A percentile compares a stretch with the other conserved stretches of the same genome.
phyloP scores from a whole-genome alignment of 306 rosid species.

The Carpinus fangiana region DNA sequence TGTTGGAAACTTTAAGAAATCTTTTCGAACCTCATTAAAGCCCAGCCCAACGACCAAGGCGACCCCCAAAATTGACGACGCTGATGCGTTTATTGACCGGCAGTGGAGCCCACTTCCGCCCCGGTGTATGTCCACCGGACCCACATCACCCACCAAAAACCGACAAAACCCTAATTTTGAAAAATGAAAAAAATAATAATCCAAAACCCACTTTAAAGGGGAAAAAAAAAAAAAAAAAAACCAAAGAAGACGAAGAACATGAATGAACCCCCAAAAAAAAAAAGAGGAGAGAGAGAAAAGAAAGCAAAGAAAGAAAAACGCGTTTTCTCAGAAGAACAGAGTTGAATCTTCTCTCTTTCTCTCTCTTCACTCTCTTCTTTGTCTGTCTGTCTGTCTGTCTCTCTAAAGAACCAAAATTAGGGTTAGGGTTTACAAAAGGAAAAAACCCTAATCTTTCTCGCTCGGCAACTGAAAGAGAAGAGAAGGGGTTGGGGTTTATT shows the following conservation, averaged over 20 bases:
- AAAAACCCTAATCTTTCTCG: conserved; percentile 38
- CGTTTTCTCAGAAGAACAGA: conserved; percentile 52
- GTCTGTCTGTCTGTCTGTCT: neutral
- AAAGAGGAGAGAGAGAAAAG: neutral
- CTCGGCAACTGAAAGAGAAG: conserved; percentile 25
- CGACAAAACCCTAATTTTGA: conserved; percentile 19
- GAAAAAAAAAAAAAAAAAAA: neutral
- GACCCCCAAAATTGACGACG: conserved; percentile 26
- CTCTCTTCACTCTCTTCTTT: neutral
- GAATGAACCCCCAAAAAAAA: neutral
- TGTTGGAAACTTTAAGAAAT: conserved; percentile 32
- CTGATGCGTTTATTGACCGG: conserved; percentile 43
- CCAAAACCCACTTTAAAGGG: neutral
- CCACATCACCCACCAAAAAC: conserved; percentile 32
- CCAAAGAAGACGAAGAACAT: neutral
- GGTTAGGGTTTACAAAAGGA: conserved; percentile 62
- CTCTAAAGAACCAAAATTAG: conserved; percentile 35
- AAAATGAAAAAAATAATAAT: neutral
- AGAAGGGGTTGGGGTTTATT: conserved; percentile 31
- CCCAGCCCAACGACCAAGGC: neutral
- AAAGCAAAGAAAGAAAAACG: conserved; percentile 44
- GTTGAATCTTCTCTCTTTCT: conserved; percentile 43
- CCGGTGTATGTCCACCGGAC: conserved; percentile 22
- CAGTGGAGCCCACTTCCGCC: conserved; percentile 32
- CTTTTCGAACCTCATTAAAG: conserved; percentile 18